Evolutionary conservation across 305 asterid genomes (phyloP).

Genomic region (Withania somnifera): DNA sequence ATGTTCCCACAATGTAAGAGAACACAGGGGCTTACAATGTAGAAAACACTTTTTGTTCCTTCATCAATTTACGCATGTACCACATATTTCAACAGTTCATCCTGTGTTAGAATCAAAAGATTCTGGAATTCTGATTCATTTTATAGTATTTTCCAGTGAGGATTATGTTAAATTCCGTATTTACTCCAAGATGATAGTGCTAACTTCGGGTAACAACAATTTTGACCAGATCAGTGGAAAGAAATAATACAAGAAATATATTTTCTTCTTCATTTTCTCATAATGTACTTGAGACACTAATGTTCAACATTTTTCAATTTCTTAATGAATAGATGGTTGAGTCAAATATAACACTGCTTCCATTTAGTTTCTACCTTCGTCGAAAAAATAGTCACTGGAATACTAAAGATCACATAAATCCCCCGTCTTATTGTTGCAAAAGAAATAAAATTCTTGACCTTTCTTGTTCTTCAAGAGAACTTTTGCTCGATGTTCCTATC

Average conservation of each 20-base stretch:
- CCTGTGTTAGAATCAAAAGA: not conserved
- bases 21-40: not conserved
- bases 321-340: not conserved
- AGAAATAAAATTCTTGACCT: not conserved
- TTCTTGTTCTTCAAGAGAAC: not conserved
- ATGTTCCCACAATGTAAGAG: not conserved
- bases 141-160: not conserved
- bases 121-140: not conserved
- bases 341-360: not conserved
- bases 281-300: not conserved
- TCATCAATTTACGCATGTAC: not conserved
- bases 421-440: not conserved
- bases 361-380: not conserved
- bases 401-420: not conserved
- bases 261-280: not conserved
- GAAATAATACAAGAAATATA: not conserved
- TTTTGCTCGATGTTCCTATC: not conserved
- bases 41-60: not conserved
- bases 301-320: not conserved
- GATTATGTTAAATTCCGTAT: not conserved
- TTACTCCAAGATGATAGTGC: not conserved
- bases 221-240: not conserved
- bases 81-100: not conserved
- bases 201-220: not conserved
- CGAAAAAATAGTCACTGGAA: not conserved